These are phyloP conservation scores for Mortierella claussenii DNA, from an alignment of 192 early-diverging fungal genomes.

Conservation along the genomic window DNA sequence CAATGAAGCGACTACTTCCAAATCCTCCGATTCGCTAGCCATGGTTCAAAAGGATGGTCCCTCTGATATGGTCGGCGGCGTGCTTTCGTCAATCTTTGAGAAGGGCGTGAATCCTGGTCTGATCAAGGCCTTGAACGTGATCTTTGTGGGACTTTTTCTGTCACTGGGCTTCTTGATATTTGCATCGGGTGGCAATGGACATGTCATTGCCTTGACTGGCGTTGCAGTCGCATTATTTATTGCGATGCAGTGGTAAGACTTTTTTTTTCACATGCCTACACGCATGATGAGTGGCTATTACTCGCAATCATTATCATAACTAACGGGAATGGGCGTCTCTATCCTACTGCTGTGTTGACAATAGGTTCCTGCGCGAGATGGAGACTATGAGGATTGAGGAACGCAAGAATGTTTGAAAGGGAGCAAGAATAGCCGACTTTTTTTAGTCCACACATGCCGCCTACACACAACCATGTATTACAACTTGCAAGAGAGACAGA, in stretches of 20 bases:
- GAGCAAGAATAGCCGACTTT: too few species aligned
- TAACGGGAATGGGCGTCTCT: too few species aligned
- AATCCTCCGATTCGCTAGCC: neutral
- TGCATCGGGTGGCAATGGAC: constrained; percentile 39
- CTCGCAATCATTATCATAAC: too few species aligned
- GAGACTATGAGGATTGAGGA: constrained; percentile 46
- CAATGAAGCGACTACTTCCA: neutral
- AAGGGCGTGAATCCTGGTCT: constrained; percentile 49
- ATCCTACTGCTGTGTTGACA: neutral
- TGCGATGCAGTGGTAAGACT: constrained; percentile 35
- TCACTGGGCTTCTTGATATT: constrained; percentile 46
- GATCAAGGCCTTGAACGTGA: constrained; percentile 38
- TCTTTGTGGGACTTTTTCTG: constrained; percentile 42
- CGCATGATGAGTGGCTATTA: neutral
- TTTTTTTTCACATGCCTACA: neutral
- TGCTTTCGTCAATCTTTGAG: constrained; percentile 44
- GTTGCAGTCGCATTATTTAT: constrained; percentile 43
- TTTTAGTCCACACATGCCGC: too few species aligned
- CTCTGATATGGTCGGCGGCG: constrained; percentile 28
- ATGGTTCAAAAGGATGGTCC: constrained; percentile 48
- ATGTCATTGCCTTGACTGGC: constrained; percentile 40
- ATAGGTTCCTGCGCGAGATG: constrained; percentile 53
- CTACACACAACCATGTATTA: too few species aligned
- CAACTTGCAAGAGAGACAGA: too few species aligned
- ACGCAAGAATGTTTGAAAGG: constrained; percentile 27